Evolutionary conservation across 2,329 filamentous ascomycete species (phyloP).

Genomic region (Tolypocladium tropicale): DNA sequence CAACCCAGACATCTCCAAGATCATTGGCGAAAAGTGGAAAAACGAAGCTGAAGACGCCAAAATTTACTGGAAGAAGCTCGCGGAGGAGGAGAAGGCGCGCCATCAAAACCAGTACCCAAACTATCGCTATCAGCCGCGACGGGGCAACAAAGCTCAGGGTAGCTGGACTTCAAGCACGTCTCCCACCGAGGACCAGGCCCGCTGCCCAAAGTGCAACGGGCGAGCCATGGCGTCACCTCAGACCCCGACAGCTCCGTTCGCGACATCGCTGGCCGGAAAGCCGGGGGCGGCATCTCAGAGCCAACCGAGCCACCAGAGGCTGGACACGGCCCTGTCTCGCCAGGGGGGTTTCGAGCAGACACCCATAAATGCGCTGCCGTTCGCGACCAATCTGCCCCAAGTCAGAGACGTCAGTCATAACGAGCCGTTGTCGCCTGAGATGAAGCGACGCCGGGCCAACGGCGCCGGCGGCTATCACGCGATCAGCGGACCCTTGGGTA

Average conservation of each 20-base stretch:
- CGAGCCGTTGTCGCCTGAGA: slow-evolving; percentile 35
- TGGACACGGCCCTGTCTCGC: slow-evolving; percentile 14
- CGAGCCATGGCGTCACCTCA: slow-evolving; percentile 52
- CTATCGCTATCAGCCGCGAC: slow-evolving; percentile 86
- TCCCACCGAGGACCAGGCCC: slow-evolving; percentile 37
- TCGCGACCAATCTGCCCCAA: slow-evolving; percentile 10
- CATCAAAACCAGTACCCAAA: slow-evolving; percentile 86
- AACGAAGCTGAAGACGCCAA: slow-evolving; percentile 65
- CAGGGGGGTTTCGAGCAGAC: slow-evolving; percentile 17
- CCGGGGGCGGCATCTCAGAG: slow-evolving; percentile 9
- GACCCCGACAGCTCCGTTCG: slow-evolving; percentile 42
- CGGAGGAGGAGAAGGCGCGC: slow-evolving; percentile 84
- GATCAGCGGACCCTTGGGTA: slow-evolving; percentile 6
- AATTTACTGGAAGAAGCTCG: slow-evolving; percentile 77
- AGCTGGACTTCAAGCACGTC: slow-evolving; percentile 18
- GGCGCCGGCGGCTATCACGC: slow-evolving; percentile 24
- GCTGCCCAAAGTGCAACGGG: slow-evolving; percentile 64
- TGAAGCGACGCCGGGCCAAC: slow-evolving; percentile 53
- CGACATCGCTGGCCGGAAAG: slow-evolving; percentile 21
- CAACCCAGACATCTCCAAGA: slow-evolving; percentile 95
- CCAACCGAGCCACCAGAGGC: slow-evolving; percentile 8
- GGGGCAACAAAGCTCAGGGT: slow-evolving; percentile 32
- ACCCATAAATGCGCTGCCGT: slow-evolving; percentile 11
- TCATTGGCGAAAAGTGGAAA: slow-evolving; percentile 90
- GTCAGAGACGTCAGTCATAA: slow-evolving; percentile 24